Evolutionary conservation across 345 rosid genomes (phyloP).

Genomic region (Citrus sinensis): DVS_A1.0 CM039165.1:29335001-29335500

Average conservation of each 20-base stretch:
- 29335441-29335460: neutral
- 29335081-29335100: conserved; percentile 63
- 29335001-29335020: neutral
- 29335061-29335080: conserved; percentile 77
- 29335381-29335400: neutral
- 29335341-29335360: conserved; percentile 11
- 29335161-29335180: conserved; percentile 37
- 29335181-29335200: conserved; percentile 86
- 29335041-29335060: conserved; percentile 24
- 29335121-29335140: conserved; percentile 57
- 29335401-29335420: neutral
- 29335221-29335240: conserved; percentile 48
- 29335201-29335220: conserved; percentile 68
- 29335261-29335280: conserved; percentile 47
- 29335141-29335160: conserved; percentile 24
- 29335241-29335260: conserved; percentile 42
- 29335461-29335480: neutral
- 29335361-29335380: neutral
- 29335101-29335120: conserved; percentile 67
- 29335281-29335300: conserved; percentile 41
- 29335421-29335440: neutral
- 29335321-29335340: conserved; percentile 74
- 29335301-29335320: conserved; percentile 65
- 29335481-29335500: neutral
- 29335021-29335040: neutral